Evolutionary conservation across 164 flowering plant species (phyloP).

Genomic region (Umbilicus rupestris): DNA sequence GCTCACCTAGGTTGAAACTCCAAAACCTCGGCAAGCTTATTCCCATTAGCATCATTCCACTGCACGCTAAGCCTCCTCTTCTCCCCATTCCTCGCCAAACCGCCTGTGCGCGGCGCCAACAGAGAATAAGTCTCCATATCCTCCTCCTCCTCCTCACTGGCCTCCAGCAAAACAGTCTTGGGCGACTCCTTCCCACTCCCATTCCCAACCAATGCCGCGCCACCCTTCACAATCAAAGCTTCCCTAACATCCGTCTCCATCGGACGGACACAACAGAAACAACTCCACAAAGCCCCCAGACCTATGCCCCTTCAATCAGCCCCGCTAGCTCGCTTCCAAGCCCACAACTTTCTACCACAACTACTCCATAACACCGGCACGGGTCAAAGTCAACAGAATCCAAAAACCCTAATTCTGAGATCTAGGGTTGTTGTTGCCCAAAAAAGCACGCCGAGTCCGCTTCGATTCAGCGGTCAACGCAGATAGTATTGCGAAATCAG

Average conservation of each 20-base stretch:
- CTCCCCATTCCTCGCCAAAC: conserved; percentile 10
- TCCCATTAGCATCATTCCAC: conserved; percentile 78
- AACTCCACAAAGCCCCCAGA: background rate
- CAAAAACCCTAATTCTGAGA: background rate
- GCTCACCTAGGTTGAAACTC: conserved; percentile 75
- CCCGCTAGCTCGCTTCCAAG: background rate
- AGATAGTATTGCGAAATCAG: background rate
- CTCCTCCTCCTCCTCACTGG: conserved; percentile 10
- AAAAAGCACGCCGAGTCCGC: background rate
- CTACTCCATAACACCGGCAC: background rate
- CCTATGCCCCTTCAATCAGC: background rate
- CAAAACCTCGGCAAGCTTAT: conserved; percentile 67
- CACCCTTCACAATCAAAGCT: background rate
- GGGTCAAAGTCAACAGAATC: background rate
- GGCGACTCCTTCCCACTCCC: conserved; percentile 5
- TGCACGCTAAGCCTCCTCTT: conserved; percentile 58
- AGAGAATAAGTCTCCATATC: conserved; percentile 8
- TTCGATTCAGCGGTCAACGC: background rate
- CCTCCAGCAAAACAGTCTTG: conserved; percentile 2
- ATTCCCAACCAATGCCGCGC: background rate
- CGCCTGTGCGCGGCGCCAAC: conserved; percentile 5
- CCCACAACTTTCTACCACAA: background rate
- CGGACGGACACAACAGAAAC: background rate
- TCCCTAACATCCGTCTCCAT: conserved; percentile 7
- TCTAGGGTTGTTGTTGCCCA: background rate